Base-by-base conservation (phyloP, 257 asterid species). In the Gentiana macrophylla region DNA sequence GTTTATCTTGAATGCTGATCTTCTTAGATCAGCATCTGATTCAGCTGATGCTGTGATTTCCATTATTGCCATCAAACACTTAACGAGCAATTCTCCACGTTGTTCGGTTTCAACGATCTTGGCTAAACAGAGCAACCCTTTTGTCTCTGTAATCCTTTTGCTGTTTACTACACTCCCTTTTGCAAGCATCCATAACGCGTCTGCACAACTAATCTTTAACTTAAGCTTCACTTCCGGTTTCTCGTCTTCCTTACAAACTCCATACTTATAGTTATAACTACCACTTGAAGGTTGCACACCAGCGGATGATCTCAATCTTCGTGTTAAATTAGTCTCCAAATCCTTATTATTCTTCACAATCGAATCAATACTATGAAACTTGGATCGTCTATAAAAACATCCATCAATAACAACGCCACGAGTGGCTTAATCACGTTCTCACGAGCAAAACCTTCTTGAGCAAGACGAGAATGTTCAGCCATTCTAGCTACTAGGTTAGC, bases 121-220 rank as follows among this genome's bases (percentile, higher is more conserved):
- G 5, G 87, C 97, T 64, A 84, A 65, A 76, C 95, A 84, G 12
- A 88, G 89, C 66, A 88, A 76, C 41, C 91, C 95, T 62, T 82
- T 88, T 1, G 95, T 80, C 72, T 88, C 95, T 0, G 94, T 72
- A 32, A 88, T 84, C 61, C 84, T 74, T 67, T 63, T 70, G 61
- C 93, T 87, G 53, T 82, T 88, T 8, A 73, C 63, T 56, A 79
- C 79, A 52, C 87, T 84, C 2, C 78, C 83, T 69, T 65, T 77
- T 11, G 95, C 87, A 46, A 88, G 86, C 94, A 82, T 84, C 94
- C 90, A 80, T 35, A 84, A 49, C 0, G 95, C 96, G 65, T 84
- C 70, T 1, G 93, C 89, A 43, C 90, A 82, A 53, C 81, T 82
- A 6, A 77, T 62, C 72, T 82, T 80, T 57, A 84, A 68, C 50